Evolutionary conservation across 805 yeast genomes (phyloP), one percentile per base, ranked within the genome.

Genomic region (Metschnikowia continentalis): DNA sequence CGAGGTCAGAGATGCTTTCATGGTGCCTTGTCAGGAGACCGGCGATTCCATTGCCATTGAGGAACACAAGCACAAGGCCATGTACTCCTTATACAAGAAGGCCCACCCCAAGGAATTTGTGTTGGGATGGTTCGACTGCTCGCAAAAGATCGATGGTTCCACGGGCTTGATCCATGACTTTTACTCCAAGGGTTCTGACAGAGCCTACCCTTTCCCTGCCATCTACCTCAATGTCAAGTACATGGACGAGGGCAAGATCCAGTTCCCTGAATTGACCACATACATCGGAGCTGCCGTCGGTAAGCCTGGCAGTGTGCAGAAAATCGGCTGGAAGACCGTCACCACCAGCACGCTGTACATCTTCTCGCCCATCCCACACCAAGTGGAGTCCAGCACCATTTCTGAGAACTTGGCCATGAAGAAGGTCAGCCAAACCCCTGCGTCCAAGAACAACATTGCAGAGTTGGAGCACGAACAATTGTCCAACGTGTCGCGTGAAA

Each of bases 121-220:
- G 49, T 76, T 90, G 44, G 96, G 96, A 50, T 90, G 96, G 96
- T 90, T 87, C 66, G 83, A 85, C 46, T 74, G 80, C 39, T 74
- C 86, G 15, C 71, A 75, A 44, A 75, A 74, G 57, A 78, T 88
- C 55, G 91, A 87, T 69, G 77, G 81, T 49, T 80, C 85, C 66
- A 81, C 90, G 13, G 88, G 88, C 8, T 76, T 88, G 57, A 83
- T 89, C 61, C 96, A 89, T 66, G 92, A 85, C 62, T 85, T 88
- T 63, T 89, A 85, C 71, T 74, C 83, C 37, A 83, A 84, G 61
- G 85, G 88, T 51, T 69, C 77, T 15, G 86, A 82, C 61, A 82
- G 90, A 53, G 82, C 90, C 3, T 79, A 65, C 63, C 94, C 95
- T 26, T 75, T 78, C 66, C 89, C 92, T 20, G 90, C 94, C 44